These are phyloP conservation scores for Verbena officinalis DNA, from an alignment of 257 asterid species.

Conservation along the genomic window DNA sequence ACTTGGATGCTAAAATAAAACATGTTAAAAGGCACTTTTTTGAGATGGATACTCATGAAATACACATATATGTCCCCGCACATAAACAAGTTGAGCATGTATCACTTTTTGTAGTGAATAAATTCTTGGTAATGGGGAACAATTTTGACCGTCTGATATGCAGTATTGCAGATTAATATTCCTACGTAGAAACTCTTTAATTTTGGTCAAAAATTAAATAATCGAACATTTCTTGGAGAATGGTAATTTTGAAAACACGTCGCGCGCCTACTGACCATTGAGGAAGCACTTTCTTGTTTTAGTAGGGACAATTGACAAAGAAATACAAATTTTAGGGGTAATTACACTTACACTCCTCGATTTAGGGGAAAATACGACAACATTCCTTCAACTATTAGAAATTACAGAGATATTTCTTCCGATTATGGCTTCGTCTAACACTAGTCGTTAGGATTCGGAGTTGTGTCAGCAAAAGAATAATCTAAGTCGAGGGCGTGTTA, in stretches of 20 bases:
- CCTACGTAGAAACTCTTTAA: not conserved
- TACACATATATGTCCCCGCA: conserved; percentile 13
- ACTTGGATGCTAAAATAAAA: conserved; percentile 25
- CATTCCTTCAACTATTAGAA: too few relatives aligned
- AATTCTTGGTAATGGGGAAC: conserved; percentile 25
- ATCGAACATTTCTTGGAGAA: not conserved
- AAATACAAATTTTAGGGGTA: too few relatives aligned
- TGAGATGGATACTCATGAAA: conserved; percentile 28
- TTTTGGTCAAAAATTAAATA: not conserved
- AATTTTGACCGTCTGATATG: conserved; percentile 28
- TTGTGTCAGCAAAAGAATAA: too few relatives aligned
- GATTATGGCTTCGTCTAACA: too few relatives aligned
- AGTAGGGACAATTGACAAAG: too few relatives aligned
- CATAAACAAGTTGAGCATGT: conserved; percentile 23
- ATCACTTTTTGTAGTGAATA: conserved; percentile 29
- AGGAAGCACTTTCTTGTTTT: conserved; percentile 2
- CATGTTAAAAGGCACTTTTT: conserved; percentile 35
- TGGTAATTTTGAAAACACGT: conserved; percentile 31
- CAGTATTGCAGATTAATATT: conserved; percentile 19
- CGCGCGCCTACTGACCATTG: conserved; percentile 18
- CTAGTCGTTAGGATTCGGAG: too few relatives aligned
- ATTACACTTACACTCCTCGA: too few relatives aligned
- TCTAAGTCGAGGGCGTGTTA: too few relatives aligned
- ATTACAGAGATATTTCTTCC: too few relatives aligned
- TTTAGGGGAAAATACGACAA: too few relatives aligned